These are phyloP conservation scores for Blastobotrys parvus DNA, from an alignment of 805 yeast genomes.

Conservation along the genomic window DNA sequence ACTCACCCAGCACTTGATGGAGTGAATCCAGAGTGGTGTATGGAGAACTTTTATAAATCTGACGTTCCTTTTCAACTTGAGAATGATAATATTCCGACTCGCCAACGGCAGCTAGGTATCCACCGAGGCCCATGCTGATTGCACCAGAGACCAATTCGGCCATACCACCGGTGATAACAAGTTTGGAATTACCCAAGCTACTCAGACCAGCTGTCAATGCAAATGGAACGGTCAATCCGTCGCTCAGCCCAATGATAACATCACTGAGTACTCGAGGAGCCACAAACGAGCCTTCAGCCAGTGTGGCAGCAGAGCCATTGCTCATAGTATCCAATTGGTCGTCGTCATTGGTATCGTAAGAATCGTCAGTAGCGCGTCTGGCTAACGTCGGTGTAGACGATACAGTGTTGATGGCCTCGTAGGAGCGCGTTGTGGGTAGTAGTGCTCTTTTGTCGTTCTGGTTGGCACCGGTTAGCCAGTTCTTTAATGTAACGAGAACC, in stretches of 20 bases:
- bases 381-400: too few species aligned
- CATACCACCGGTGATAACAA: constrained; percentile 96
- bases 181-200: constrained; percentile 76
- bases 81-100: constrained; percentile 39
- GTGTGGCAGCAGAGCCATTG: constrained; percentile 5
- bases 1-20: constrained; percentile 70
- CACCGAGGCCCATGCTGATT: constrained; percentile 96
- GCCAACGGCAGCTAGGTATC: constrained; percentile 87
- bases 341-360: too few species aligned
- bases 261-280: constrained; percentile 88
- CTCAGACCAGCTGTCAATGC: constrained; percentile 96
- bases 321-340: constrained; percentile 6
- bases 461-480: constrained; percentile 21
- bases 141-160: constrained; percentile 97
- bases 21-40: constrained; percentile 59
- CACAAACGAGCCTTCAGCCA: constrained; percentile 15
- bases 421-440: constrained; percentile 22
- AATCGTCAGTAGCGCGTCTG: too few species aligned
- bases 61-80: constrained; percentile 24
- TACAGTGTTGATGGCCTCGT: constrained; percentile 17
- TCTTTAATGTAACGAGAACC: constrained; percentile 28
- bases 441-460: constrained; percentile 19
- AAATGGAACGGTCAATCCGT: constrained; percentile 97
- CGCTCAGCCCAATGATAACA: constrained; percentile 85
- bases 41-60: constrained; percentile 16